Percentiles rank a stretch among this genome's conserved stretches.
Evolutionary conservation across 768 basidiomycete species (phyloP).

Genomic region (Termitomyces sp.): DNA sequence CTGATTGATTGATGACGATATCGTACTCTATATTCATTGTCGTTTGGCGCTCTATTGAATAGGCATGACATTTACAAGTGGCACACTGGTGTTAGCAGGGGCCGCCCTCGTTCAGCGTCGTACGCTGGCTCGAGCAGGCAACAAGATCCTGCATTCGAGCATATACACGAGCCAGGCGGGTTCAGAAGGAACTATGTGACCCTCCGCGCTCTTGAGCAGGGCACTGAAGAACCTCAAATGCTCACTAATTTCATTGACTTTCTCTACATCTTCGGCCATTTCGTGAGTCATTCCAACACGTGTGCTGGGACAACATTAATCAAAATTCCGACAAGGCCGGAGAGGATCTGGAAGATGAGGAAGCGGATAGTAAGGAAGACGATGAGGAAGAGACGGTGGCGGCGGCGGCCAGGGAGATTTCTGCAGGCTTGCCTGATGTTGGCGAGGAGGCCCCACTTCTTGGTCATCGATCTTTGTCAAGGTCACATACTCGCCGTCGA

Average conservation of each 20-base stretch:
- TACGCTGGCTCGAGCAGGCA: constrained; percentile 55
- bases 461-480: constrained; percentile 31
- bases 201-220: constrained; percentile 66
- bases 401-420: constrained; percentile 8
- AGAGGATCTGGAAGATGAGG: constrained; percentile 87
- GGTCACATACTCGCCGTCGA: constrained; percentile 53
- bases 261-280: constrained; percentile 92
- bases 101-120: constrained; percentile 66
- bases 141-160: constrained; percentile 78
- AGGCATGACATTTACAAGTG: constrained; percentile 96
- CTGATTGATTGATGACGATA: constrained; percentile 1
- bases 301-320: background rate
- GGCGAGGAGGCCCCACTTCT: constrained; percentile 61
- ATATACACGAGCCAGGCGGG: constrained; percentile 94
- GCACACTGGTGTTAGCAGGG: constrained; percentile 71
- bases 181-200: constrained; percentile 88
- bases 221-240: constrained; percentile 54
- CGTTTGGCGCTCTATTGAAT: background rate
- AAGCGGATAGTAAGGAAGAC: constrained; percentile 76
- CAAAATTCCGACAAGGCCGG: constrained; percentile 60
- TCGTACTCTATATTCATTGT: background rate
- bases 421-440: constrained; percentile 22
- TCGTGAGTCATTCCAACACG: constrained; percentile 52
- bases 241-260: constrained; percentile 94
- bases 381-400: constrained; percentile 40